Percentiles rank a stretch among this genome's conserved stretches.
These are phyloP conservation scores for Chlamydomonas sp. DNA, from an alignment of 139 green algal species.

Conservation along the genomic window DNA sequence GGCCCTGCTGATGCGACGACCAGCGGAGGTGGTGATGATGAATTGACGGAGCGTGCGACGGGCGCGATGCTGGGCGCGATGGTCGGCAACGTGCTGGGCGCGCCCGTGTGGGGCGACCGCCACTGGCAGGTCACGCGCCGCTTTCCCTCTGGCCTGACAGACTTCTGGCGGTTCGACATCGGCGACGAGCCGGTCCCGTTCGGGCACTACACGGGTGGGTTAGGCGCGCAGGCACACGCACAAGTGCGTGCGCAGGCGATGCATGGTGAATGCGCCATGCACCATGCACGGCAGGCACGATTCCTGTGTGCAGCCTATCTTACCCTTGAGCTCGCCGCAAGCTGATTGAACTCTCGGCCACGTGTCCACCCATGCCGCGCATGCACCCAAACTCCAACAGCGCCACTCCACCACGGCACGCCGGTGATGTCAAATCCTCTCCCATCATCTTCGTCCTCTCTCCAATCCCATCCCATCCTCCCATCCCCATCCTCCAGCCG, in stretches of 20 bases:
- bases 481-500: not conserved
- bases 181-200: not conserved
- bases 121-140: constrained; percentile 15
- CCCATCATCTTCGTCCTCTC: too few species aligned
- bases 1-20: too few species aligned
- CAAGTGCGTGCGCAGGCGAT: not conserved
- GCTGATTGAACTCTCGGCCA: not conserved
- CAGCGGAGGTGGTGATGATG: not conserved
- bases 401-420: too few species aligned
- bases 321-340: not conserved
- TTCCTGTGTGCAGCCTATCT: not conserved
- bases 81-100: constrained; percentile 36
- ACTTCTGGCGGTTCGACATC: constrained; percentile 28
- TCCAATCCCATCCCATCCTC: not conserved
- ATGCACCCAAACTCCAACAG: too few species aligned
- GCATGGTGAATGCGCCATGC: not conserved
- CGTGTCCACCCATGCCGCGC: not conserved
- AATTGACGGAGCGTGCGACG: not conserved
- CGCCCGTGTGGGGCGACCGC: constrained; percentile 28
- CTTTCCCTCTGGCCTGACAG: constrained; percentile 14
- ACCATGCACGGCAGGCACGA: not conserved
- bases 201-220: constrained; percentile 24
- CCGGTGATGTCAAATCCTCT: too few species aligned
- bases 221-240: not conserved
- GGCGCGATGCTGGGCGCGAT: constrained; percentile 25